Conservation (phyloP, 306 rosid species). For the Cyclanthera cordifolia region DNA sequence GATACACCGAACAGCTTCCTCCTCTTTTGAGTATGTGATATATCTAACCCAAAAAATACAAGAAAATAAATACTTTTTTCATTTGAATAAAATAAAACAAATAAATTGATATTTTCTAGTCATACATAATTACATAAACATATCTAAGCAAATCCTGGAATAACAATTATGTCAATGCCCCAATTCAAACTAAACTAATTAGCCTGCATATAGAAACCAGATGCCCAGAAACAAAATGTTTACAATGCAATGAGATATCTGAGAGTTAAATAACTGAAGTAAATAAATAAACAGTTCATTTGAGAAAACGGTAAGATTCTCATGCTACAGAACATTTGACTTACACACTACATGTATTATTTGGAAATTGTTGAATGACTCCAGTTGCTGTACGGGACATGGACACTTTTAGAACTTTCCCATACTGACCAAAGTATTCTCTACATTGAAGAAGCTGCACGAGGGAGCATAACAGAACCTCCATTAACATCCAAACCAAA, state of each 20-base stretch:
- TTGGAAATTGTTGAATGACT: slow-evolving; percentile 88
- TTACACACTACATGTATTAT: slow-evolving; percentile 98
- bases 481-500: background rate
- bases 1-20: slow-evolving; percentile 93
- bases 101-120: too few relatives aligned
- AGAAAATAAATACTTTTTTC: background rate
- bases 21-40: slow-evolving; percentile 92
- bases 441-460: slow-evolving; percentile 72
- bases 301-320: background rate
- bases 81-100: too few relatives aligned
- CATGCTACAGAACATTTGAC: slow-evolving; percentile 17
- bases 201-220: background rate
- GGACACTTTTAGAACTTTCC: slow-evolving; percentile 92
- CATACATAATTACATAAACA: too few relatives aligned
- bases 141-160: too few relatives aligned
- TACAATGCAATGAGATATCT: background rate
- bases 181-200: slow-evolving; percentile 7
- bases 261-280: background rate
- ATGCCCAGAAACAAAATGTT: background rate
- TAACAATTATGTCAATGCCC: background rate
- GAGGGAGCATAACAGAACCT: slow-evolving; percentile 11
- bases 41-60: slow-evolving; percentile 43
- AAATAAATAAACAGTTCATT: background rate
- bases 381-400: slow-evolving; percentile 98
- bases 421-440: slow-evolving; percentile 96